Evolutionary conservation across 2,329 filamentous ascomycete species (phyloP).

Genomic region (Pseudogymnoascus pannorum): DNA sequence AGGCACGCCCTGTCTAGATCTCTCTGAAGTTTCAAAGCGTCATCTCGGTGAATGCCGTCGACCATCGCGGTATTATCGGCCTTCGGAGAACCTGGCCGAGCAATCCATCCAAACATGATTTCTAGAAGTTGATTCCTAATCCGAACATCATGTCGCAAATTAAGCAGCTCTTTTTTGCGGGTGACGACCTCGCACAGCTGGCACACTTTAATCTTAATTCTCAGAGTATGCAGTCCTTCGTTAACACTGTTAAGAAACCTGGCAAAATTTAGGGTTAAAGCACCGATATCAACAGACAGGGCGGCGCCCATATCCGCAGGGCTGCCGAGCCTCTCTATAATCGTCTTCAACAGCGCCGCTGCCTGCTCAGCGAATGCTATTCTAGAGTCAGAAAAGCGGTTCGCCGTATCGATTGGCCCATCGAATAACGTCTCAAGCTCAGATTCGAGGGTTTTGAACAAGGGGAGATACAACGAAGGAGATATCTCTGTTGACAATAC

Average conservation of each 20-base stretch:
- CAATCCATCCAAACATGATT: conserved; percentile 62
- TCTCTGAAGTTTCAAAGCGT: conserved; percentile 49
- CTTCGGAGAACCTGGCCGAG: conserved; percentile 48
- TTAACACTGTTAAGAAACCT: conserved; percentile 55
- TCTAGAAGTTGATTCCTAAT: conserved; percentile 63
- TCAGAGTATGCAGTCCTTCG: conserved; percentile 48
- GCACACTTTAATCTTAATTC: conserved; percentile 63
- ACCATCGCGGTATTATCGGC: conserved; percentile 35
- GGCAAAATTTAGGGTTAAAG: conserved; percentile 57
- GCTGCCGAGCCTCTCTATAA: conserved; percentile 58
- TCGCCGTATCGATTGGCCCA: conserved; percentile 43
- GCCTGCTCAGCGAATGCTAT: conserved; percentile 62
- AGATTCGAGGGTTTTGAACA: conserved; percentile 58
- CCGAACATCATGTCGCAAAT: conserved; percentile 60
- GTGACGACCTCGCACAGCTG: conserved; percentile 59
- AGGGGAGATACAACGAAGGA: conserved; percentile 50
- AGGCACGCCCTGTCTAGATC: conserved; percentile 61
- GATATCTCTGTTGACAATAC: conserved; percentile 60
- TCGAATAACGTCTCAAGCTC: conserved; percentile 58
- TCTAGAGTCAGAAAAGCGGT: conserved; percentile 50
- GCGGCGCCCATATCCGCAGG: conserved; percentile 55
- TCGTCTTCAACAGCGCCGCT: conserved; percentile 52
- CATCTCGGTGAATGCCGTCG: conserved; percentile 45
- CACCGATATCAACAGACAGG: conserved; percentile 56
- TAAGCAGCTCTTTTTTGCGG: conserved; percentile 60